These are phyloP conservation scores for Agaricales sp. DNA, from an alignment of 1,284 basidiomycete genomes.

Conservation along the genomic window DNA sequence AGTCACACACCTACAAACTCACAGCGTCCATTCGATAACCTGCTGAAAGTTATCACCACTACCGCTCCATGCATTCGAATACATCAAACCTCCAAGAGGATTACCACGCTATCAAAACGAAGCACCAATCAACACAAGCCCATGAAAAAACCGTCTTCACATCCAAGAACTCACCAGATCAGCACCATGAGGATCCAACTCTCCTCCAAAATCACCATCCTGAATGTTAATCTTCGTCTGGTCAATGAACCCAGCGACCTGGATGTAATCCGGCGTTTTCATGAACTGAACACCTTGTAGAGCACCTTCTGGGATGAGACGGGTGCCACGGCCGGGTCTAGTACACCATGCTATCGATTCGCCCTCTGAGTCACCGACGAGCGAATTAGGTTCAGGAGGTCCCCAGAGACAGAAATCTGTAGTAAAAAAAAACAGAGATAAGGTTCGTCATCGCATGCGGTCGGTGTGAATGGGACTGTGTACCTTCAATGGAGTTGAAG, in stretches of 20 bases:
- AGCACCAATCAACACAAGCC: constrained; percentile 6
- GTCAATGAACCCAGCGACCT: constrained; percentile 53
- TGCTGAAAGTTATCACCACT: constrained; percentile 32
- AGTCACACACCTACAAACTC: constrained; percentile 20
- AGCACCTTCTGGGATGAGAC: constrained; percentile 43
- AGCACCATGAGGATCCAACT: constrained; percentile 60
- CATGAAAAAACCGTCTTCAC: constrained; percentile 23
- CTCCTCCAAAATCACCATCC: constrained; percentile 52
- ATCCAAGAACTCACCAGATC: constrained; percentile 30
- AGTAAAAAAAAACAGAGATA: no score
- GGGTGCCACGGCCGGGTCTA: constrained; percentile 40
- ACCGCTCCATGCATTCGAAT: constrained; percentile 41
- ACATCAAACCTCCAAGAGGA: constrained; percentile 53
- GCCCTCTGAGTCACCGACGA: constrained; percentile 49
- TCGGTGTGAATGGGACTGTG: not conserved
- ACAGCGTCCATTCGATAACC: constrained; percentile 51
- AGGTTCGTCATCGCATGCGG: not conserved
- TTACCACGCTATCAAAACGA: constrained; percentile 46
- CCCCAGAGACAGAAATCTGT: constrained; percentile 48
- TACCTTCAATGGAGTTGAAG: constrained; percentile 20
- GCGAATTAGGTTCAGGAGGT: constrained; percentile 30
- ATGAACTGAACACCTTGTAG: constrained; percentile 44
- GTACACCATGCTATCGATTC: constrained; percentile 57
- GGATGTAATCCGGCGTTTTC: constrained; percentile 49
- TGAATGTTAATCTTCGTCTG: constrained; percentile 49